Conservation (phyloP, 2,329 filamentous ascomycete species). For the Pseudonectria foliicola region DNA sequence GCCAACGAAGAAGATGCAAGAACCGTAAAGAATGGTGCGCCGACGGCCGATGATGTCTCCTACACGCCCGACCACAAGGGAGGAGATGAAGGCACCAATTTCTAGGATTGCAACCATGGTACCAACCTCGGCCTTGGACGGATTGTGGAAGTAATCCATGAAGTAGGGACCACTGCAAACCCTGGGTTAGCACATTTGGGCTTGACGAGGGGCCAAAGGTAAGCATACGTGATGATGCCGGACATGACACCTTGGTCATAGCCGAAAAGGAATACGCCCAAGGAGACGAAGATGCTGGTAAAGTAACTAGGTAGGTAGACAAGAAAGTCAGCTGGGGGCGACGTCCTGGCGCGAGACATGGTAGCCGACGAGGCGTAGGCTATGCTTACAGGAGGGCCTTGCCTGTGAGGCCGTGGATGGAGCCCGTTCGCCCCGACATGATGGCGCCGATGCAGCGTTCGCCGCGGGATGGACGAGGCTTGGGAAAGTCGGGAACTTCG, state of each 20-base stretch:
- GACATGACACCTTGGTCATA: conserved; percentile 92
- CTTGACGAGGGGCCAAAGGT: background rate
- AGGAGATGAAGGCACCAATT: conserved; percentile 86
- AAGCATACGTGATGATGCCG: conserved; percentile 55
- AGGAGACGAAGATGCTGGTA: conserved; percentile 82
- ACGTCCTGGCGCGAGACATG: background rate
- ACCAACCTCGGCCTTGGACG: conserved; percentile 77
- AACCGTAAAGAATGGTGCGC: conserved; percentile 88
- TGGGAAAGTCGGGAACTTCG: conserved; percentile 63
- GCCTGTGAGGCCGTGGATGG: conserved; percentile 87
- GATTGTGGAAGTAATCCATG: conserved; percentile 86
- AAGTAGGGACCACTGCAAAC: conserved; percentile 72
- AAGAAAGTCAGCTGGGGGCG: conserved; percentile 11
- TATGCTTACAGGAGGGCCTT: conserved; percentile 76
- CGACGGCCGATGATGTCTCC: conserved; percentile 88
- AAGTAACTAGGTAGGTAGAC: conserved; percentile 73
- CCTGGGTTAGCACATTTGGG: conserved; percentile 13
- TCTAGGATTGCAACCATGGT: conserved; percentile 98
- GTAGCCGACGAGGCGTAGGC: background rate
- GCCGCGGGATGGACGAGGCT: conserved; percentile 54
- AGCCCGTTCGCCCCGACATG: conserved; percentile 74
- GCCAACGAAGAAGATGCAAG: conserved; percentile 77
- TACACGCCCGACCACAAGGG: conserved; percentile 75
- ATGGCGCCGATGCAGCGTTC: conserved; percentile 70
- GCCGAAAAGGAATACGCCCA: conserved; percentile 82